Evolutionary conservation across 495 filamentous ascomycete species (phyloP).

Genomic region (Daldinia caldariorum): DNA sequence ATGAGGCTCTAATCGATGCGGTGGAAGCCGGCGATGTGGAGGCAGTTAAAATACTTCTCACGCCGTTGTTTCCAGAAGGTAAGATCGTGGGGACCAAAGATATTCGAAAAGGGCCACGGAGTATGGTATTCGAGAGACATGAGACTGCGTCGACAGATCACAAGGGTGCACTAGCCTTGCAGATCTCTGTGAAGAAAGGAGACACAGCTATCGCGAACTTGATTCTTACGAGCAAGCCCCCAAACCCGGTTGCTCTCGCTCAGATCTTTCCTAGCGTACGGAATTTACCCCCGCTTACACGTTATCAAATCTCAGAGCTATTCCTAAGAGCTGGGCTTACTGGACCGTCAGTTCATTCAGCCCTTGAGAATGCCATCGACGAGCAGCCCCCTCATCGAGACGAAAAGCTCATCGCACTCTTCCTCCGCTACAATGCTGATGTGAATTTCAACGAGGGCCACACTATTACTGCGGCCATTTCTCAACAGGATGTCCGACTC

Average conservation of each 20-base stretch:
- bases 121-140: conserved; percentile 50
- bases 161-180: conserved; percentile 54
- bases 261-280: conserved; percentile 52
- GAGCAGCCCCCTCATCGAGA: conserved; percentile 54
- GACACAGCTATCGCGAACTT: conserved; percentile 51
- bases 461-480: conserved; percentile 53
- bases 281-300: conserved; percentile 45
- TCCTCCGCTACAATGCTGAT: conserved; percentile 56
- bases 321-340: conserved; percentile 55
- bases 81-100: conserved; percentile 37
- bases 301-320: conserved; percentile 53
- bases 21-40: conserved; percentile 52
- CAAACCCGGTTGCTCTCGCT: conserved; percentile 50
- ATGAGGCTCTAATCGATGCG: conserved; percentile 55
- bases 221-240: conserved; percentile 53
- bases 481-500: conserved; percentile 51
- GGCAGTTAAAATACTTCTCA: conserved; percentile 54
- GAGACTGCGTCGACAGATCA: conserved; percentile 58
- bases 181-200: conserved; percentile 51
- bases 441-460: conserved; percentile 58
- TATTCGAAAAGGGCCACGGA: conserved; percentile 41
- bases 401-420: conserved; percentile 54
- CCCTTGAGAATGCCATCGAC: conserved; percentile 56
- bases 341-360: conserved; percentile 48
- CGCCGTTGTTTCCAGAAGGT: conserved; percentile 51